A percentile compares a stretch with the other conserved stretches of the same genome.
These are phyloP conservation scores for Colletotrichum eleusines DNA, from an alignment of 2,329 filamentous ascomycete species.

Conservation along the genomic window DNA sequence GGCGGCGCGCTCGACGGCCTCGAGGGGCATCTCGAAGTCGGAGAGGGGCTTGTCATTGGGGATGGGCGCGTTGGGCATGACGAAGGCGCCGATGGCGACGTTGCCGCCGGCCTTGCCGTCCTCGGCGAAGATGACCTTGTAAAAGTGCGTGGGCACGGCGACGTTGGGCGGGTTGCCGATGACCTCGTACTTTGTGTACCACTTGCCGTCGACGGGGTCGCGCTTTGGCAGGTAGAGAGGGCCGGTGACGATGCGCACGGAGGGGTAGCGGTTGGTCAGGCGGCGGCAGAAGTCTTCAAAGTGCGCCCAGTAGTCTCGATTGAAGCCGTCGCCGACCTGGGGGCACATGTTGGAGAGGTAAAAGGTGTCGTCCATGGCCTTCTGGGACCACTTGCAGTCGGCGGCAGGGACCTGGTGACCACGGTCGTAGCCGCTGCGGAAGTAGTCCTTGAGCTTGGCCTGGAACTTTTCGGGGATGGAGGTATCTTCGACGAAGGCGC, in stretches of 20 bases:
- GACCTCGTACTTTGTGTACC: slow-evolving; percentile 95
- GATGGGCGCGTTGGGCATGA: slow-evolving; percentile 92
- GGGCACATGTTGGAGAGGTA: slow-evolving; percentile 96
- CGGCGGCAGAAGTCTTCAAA: slow-evolving; percentile 97
- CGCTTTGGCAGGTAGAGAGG: slow-evolving; percentile 91
- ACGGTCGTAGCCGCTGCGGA: slow-evolving; percentile 92
- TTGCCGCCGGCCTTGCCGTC: slow-evolving; percentile 77
- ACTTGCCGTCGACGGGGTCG: slow-evolving; percentile 88
- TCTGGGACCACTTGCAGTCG: slow-evolving; percentile 94
- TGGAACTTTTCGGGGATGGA: slow-evolving; percentile 87
- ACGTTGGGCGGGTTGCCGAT: slow-evolving; percentile 94
- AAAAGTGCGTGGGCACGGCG: slow-evolving; percentile 97
- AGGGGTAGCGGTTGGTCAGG: slow-evolving; percentile 83
- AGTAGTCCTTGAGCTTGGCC: slow-evolving; percentile 92
- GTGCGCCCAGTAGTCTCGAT: slow-evolving; percentile 99
- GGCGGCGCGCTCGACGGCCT: slow-evolving; percentile 91
- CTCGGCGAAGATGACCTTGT: slow-evolving; percentile 98
- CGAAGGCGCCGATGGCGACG: slow-evolving; percentile 93
- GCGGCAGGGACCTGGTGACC: slow-evolving; percentile 98
- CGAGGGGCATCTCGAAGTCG: slow-evolving; percentile 95
- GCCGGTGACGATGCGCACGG: slow-evolving; percentile 91
- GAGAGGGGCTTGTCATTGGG: slow-evolving; percentile 86
- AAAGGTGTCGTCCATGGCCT: slow-evolving; percentile 96
- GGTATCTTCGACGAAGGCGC: slow-evolving; percentile 84
- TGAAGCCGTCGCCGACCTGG: slow-evolving; percentile 98